phyloP scores from a whole-genome alignment of 768 basidiomycete genomes.

The Cystobasidium onofrii region DNA sequence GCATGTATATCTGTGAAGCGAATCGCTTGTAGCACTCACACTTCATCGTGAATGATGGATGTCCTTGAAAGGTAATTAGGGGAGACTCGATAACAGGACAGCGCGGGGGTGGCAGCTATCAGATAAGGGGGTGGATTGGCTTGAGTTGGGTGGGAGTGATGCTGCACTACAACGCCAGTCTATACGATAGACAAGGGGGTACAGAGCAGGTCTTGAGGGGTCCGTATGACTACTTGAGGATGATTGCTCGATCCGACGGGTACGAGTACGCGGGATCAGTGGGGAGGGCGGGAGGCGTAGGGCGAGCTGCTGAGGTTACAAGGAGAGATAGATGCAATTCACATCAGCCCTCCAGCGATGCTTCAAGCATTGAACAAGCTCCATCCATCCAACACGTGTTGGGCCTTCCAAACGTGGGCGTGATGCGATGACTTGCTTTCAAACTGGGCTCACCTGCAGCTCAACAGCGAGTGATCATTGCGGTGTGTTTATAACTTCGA shows the following conservation, averaged over 20 bases:
- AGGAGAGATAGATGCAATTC: too few species aligned
- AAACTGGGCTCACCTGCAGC: neutral
- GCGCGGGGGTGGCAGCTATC: constrained; percentile 1
- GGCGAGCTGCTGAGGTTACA: too few species aligned
- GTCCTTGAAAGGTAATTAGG: neutral
- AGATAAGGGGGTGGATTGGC: neutral
- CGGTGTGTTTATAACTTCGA: too few species aligned
- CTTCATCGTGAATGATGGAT: neutral
- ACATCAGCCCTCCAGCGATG: neutral
- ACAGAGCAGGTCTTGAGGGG: neutral
- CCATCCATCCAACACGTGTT: neutral
- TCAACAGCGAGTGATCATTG: neutral
- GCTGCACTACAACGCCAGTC: neutral
- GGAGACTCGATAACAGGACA: neutral
- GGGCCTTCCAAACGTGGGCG: too few species aligned
- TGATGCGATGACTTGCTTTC: too few species aligned
- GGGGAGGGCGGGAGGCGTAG: neutral
- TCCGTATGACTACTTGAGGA: neutral
- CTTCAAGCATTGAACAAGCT: too few species aligned
- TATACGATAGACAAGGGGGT: constrained; percentile 16
- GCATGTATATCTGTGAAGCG: too few species aligned
- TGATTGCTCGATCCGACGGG: constrained; percentile 14
- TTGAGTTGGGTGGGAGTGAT: neutral
- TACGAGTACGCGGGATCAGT: constrained; percentile 27
- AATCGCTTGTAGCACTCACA: too few species aligned